Conservation (phyloP, 805 yeast genomes). For the Ogataea minuta region DNA sequence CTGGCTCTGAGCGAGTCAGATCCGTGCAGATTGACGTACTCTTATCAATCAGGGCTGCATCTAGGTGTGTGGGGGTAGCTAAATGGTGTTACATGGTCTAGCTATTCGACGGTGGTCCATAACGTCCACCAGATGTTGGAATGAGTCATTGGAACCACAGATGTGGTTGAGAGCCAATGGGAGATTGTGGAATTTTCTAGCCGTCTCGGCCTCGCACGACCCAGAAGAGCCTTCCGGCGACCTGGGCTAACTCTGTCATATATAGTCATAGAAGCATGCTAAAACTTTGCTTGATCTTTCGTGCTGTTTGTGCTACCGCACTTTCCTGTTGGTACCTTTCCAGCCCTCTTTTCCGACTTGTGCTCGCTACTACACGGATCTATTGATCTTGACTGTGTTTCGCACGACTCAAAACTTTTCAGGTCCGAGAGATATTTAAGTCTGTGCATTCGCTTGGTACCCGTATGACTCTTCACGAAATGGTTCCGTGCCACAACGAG, state of each 20-base stretch:
- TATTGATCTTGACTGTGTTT: conserved; percentile 6
- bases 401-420: conserved; percentile 15
- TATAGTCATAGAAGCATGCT: no score
- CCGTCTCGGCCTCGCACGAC: conserved; percentile 12
- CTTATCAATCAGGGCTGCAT: conserved; percentile 7
- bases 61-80: background rate
- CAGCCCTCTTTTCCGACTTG: no score
- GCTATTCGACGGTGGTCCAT: background rate
- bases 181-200: conserved; percentile 10
- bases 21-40: conserved; percentile 5
- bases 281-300: no score
- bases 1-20: background rate
- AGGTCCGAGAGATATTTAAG: conserved; percentile 8
- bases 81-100: conserved; percentile 7
- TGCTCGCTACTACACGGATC: background rate
- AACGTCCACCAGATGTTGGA: background rate
- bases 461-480: conserved; percentile 16
- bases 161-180: conserved; percentile 9
- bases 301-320: no score
- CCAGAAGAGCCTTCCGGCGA: background rate
- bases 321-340: no score
- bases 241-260: background rate
- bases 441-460: background rate
- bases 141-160: conserved; percentile 4
- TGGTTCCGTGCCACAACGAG: conserved; percentile 38